phyloP scores from a whole-genome alignment of 2,329 filamentous ascomycete species.

The Emmonsia crescens region DNA sequence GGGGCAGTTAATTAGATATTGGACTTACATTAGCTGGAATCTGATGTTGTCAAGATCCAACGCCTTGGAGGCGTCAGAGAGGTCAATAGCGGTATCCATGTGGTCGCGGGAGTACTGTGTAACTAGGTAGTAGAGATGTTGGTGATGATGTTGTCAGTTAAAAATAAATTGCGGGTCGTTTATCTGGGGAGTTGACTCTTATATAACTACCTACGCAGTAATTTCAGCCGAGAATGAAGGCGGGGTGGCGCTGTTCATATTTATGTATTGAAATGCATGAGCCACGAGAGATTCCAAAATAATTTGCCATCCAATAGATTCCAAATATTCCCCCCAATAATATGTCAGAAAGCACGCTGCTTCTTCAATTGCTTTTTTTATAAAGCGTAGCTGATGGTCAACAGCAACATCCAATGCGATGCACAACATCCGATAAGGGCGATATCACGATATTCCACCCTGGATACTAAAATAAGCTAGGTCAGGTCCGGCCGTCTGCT shows the following conservation, averaged over 20 bases:
- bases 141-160: not conserved
- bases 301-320: not conserved
- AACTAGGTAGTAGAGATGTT: not conserved
- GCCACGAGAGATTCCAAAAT: not conserved
- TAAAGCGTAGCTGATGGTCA: too few species aligned
- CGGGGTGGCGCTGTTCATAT: not conserved
- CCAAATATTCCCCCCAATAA: too few species aligned
- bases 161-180: not conserved
- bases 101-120: conserved; percentile 12
- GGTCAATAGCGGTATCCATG: conserved; percentile 88
- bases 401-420: too few species aligned
- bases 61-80: conserved; percentile 72
- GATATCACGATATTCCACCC: too few species aligned
- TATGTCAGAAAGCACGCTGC: too few species aligned
- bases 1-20: not conserved
- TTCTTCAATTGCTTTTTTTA: too few species aligned
- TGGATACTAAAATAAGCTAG: not conserved
- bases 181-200: not conserved
- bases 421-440: too few species aligned
- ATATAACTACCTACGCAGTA: too few species aligned
- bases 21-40: conserved; percentile 78
- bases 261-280: not conserved
- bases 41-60: conserved; percentile 86
- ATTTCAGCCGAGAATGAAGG: not conserved
- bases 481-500: not conserved